These are phyloP conservation scores for Elsinoe arachidis DNA, from an alignment of 2,329 filamentous ascomycete species.

Conservation along the genomic window DNA sequence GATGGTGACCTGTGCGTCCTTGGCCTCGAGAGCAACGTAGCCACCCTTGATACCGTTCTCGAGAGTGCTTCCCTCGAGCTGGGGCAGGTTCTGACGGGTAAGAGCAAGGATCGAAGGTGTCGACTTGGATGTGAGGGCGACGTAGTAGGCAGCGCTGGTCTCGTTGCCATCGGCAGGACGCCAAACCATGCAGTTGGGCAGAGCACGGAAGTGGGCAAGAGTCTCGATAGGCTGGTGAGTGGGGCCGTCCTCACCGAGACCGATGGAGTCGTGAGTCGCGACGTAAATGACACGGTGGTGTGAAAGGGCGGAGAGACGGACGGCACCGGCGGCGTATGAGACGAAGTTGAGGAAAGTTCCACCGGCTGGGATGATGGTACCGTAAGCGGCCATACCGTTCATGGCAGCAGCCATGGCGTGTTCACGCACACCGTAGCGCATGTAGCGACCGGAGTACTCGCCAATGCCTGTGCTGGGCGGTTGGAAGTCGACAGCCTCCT, in stretches of 20 bases:
- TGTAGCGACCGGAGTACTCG: conserved; percentile 83
- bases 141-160: conserved; percentile 95
- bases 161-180: conserved; percentile 97
- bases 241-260: conserved; percentile 95
- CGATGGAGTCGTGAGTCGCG: conserved; percentile 97
- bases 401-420: conserved; percentile 88
- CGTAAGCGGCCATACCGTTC: conserved; percentile 93
- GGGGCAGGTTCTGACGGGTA: conserved; percentile 95
- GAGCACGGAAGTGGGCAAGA: conserved; percentile 92
- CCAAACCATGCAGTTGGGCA: conserved; percentile 99
- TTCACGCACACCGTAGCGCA: conserved; percentile 87
- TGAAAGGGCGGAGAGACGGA: conserved; percentile 87
- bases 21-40: conserved; percentile 78
- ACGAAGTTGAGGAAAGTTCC: conserved; percentile 99
- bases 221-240: conserved; percentile 99
- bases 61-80: conserved; percentile 88
- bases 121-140: conserved; percentile 78
- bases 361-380: conserved; percentile 83
- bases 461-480: conserved; percentile 76
- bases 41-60: conserved; percentile 89
- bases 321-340: conserved; percentile 89
- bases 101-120: conserved; percentile 91
- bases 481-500: conserved; percentile 95
- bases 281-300: conserved; percentile 89
- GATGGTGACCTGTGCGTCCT: conserved; percentile 77